Percentiles rank a stretch among this genome's conserved stretches.
Evolutionary conservation across 352 stramenopile genomes (phyloP).

Genomic region (Globisporangium radiosum): DNA sequence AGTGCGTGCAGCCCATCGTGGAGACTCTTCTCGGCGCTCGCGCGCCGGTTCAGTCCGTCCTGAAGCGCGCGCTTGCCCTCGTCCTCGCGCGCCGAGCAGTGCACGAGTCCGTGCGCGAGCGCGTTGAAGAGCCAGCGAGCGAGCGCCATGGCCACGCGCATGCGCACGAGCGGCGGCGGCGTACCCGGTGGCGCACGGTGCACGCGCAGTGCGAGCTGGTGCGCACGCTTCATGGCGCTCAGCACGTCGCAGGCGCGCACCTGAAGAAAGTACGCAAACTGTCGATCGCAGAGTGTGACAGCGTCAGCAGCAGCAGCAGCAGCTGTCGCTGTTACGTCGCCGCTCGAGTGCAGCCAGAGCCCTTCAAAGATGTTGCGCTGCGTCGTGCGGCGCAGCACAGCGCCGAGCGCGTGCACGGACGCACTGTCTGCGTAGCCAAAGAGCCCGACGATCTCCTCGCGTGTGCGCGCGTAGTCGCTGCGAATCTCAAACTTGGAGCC

Average conservation of each 20-base stretch:
- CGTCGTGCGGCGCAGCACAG: slow-evolving; percentile 58
- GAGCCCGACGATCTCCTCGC: slow-evolving; percentile 67
- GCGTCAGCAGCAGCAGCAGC: slow-evolving; percentile 14
- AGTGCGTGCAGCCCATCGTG: slow-evolving; percentile 34
- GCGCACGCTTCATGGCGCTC: slow-evolving; percentile 49
- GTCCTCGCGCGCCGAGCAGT: slow-evolving; percentile 44
- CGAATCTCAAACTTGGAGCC: slow-evolving; percentile 57
- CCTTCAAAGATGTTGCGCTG: slow-evolving; percentile 76
- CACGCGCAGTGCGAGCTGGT: slow-evolving; percentile 41
- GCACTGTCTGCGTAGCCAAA: slow-evolving; percentile 57
- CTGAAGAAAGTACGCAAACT: slow-evolving; percentile 80
- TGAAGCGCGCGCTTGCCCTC: slow-evolving; percentile 59
- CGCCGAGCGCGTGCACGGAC: slow-evolving; percentile 59
- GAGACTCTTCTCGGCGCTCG: slow-evolving; percentile 34
- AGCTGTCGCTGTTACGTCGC: slow-evolving; percentile 1
- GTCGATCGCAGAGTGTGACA: slow-evolving; percentile 41
- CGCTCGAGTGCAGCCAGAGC: slow-evolving; percentile 45
- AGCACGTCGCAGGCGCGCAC: slow-evolving; percentile 69
- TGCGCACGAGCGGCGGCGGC: slow-evolving; percentile 26
- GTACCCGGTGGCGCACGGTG: slow-evolving; percentile 24
- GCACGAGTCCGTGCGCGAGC: slow-evolving; percentile 61
- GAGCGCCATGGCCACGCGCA: slow-evolving; percentile 54
- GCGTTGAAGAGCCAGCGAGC: slow-evolving; percentile 65
- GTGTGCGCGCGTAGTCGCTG: slow-evolving; percentile 36
- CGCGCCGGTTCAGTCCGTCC: slow-evolving; percentile 51